Evolutionary conservation across 805 yeast species (phyloP), one percentile per base, ranked within the genome.

Genomic region (Yarrowia deformans): DNA sequence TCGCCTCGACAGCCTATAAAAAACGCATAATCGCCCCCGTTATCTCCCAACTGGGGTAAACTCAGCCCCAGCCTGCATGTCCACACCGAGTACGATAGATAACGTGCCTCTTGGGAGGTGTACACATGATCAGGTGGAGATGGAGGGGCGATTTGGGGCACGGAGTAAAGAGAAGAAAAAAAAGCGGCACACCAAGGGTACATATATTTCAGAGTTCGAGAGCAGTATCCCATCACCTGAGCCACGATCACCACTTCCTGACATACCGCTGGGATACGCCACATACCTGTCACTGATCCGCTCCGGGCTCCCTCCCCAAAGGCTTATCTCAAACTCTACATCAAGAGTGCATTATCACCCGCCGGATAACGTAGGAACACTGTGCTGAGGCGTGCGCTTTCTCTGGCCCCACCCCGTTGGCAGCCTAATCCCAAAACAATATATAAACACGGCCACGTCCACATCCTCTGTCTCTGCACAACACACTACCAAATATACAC

Each of bases 281-380:
- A 23, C 29, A 23, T 23, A n/a, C n/a, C 29, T 23, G 29, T 23
- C 29, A 23, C 4, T 23, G 29, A 23, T 23, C 29, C 29, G 29
- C 29, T 23, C 29, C 29, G n/a, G n/a, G 29, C 29, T 23, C 29
- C 29, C 29, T 52, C 37, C 37, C 37, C 37, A 34, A 39, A 39
- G 14, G 34, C 66, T 60, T 60, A 60, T 60, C 66, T 58, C 39
- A 45, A 60, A 60, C 66, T 60, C 52, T 60, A 60, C 42, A 18
- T 32, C 14, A 3, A 45, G 16, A 14, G 48, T 56, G 63, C 63
- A 56, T 56, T 40, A 56, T 56, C 63, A 56, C 39, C 63, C 63
- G 63, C 63, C 63, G 63, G 63, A 56, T 56, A 56, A 56, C 63
- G 63, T 56, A 56, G 63, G 63, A 56, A 40, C 63, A 56, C 29